These are phyloP conservation scores for Capronia americana DNA, from an alignment of 2,329 filamentous ascomycete genomes.

Conservation along the genomic window DNA sequence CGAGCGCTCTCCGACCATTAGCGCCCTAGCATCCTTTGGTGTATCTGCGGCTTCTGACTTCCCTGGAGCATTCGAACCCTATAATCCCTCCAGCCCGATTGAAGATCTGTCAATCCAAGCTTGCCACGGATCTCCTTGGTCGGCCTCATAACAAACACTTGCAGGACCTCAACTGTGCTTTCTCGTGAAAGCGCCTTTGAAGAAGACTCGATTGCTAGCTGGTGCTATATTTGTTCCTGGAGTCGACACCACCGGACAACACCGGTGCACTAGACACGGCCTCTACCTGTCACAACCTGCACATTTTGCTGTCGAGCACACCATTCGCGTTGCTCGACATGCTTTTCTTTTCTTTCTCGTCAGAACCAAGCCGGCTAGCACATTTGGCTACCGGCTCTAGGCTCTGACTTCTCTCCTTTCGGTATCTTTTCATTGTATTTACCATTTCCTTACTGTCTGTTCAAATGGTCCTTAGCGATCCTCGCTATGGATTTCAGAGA, in stretches of 20 bases:
- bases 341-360: conserved; percentile 29
- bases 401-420: conserved; percentile 28
- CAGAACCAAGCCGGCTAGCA: conserved; percentile 29
- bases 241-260: background rate
- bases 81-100: background rate
- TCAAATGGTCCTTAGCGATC: conserved; percentile 20
- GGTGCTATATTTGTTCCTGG: background rate
- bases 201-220: background rate
- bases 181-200: background rate
- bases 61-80: background rate
- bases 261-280: background rate
- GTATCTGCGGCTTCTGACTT: background rate
- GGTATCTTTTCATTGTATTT: conserved; percentile 15
- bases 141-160: background rate
- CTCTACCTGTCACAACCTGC: conserved; percentile 5
- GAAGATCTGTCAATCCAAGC: background rate
- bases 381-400: conserved; percentile 27
- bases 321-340: conserved; percentile 29
- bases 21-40: background rate
- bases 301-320: conserved; percentile 15
- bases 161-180: background rate
- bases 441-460: conserved; percentile 23
- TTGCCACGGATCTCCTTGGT: background rate
- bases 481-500: conserved; percentile 18
- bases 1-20: background rate